Percentiles rank a stretch among this genome's conserved stretches.
phyloP scores from a whole-genome alignment of 495 filamentous ascomycete species.

The Hypoxylon lenormandii region DNA sequence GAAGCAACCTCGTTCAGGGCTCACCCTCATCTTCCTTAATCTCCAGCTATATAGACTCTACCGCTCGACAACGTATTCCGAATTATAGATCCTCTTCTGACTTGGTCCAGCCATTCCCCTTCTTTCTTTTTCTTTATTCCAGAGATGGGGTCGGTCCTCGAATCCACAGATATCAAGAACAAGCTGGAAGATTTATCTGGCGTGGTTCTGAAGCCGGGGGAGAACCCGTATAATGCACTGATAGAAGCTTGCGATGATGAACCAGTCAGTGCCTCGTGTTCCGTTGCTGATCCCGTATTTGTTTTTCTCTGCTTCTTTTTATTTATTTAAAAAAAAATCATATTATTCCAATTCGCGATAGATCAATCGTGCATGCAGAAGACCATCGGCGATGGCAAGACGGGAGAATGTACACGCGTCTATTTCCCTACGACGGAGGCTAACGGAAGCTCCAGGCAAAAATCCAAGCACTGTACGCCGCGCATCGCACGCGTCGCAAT shows the following conservation, averaged over 20 bases:
- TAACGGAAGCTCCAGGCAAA: constrained; percentile 61
- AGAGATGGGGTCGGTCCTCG: constrained; percentile 53
- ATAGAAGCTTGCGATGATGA: constrained; percentile 71
- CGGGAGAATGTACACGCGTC: not conserved
- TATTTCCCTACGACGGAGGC: not conserved
- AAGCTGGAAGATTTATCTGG: constrained; percentile 70
- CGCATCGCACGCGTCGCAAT: constrained; percentile 79
- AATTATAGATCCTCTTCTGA: not conserved
- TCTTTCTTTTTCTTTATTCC: not conserved
- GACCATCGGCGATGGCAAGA: not conserved
- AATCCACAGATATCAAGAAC: constrained; percentile 62
- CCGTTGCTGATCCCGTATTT: not conserved
- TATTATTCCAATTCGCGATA: too few species aligned
- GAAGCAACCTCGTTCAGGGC: not conserved
- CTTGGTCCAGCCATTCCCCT: not conserved
- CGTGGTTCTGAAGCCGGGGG: constrained; percentile 57
- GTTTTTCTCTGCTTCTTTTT: not conserved
- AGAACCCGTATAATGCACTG: constrained; percentile 82
- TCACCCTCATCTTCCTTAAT: not conserved
- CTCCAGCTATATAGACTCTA: not conserved
- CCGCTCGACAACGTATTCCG: not conserved
- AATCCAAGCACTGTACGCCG: constrained; percentile 78
- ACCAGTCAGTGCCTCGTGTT: constrained; percentile 61
- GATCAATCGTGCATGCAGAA: not conserved
- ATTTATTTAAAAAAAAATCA: too few species aligned